Evolutionary conservation across 2,329 filamentous ascomycete species (phyloP).

Genomic region (Immersiporthe knoxdaviesiana): DNA sequence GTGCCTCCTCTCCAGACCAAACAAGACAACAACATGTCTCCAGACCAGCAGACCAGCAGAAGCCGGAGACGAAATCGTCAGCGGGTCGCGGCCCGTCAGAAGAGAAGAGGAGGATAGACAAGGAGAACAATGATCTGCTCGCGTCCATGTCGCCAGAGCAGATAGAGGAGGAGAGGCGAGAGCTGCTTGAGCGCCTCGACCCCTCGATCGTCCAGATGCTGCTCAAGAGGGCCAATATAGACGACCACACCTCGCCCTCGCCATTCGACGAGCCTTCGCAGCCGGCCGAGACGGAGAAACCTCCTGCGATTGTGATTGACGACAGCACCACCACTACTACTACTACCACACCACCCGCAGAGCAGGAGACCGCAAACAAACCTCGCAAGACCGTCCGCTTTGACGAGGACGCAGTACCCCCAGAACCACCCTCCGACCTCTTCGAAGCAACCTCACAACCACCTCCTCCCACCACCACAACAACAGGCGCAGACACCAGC

Average conservation of each 20-base stretch:
- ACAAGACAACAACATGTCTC: slow-evolving; percentile 6
- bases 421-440: slow-evolving; percentile 46
- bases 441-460: slow-evolving; percentile 35
- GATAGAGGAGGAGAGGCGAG: slow-evolving; percentile 77
- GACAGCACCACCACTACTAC: slow-evolving; percentile 35
- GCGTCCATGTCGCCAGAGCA: slow-evolving; percentile 79
- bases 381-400: slow-evolving; percentile 41
- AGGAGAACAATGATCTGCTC: slow-evolving; percentile 76
- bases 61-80: slow-evolving; percentile 25
- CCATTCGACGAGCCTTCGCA: slow-evolving; percentile 45
- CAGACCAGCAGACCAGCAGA: slow-evolving; percentile 31
- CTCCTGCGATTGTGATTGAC: slow-evolving; percentile 43
- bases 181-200: slow-evolving; percentile 78
- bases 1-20: background rate
- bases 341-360: slow-evolving; percentile 29
- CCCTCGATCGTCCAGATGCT: slow-evolving; percentile 77
- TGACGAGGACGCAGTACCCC: slow-evolving; percentile 48
- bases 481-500: slow-evolving; percentile 31
- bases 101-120: slow-evolving; percentile 75
- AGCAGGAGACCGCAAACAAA: slow-evolving; percentile 26
- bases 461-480: slow-evolving; percentile 30
- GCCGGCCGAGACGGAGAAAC: slow-evolving; percentile 11
- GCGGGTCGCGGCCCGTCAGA: slow-evolving; percentile 44
- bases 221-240: slow-evolving; percentile 75
- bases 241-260: slow-evolving; percentile 55